phyloP scores from a whole-genome alignment of 495 filamentous ascomycete genomes.

The Lasiosphaeris hirsuta region DNA sequence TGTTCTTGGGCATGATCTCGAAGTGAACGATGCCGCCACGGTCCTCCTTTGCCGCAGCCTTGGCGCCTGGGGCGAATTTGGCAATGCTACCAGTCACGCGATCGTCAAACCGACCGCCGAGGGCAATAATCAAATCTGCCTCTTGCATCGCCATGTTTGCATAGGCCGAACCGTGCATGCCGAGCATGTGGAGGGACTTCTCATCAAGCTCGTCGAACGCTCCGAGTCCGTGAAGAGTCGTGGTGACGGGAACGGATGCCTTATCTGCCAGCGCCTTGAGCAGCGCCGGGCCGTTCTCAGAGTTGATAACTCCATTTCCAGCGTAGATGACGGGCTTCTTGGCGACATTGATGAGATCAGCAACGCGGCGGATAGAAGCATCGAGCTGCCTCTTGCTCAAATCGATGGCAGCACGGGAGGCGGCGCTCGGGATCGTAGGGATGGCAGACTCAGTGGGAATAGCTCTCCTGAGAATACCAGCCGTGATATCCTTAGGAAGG shows the following conservation, averaged over 20 bases:
- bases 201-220: constrained; percentile 74
- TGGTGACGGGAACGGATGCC: constrained; percentile 72
- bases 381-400: constrained; percentile 56
- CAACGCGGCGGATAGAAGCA: constrained; percentile 59
- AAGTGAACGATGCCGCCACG: constrained; percentile 79
- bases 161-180: constrained; percentile 78
- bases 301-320: constrained; percentile 64
- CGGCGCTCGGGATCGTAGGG: constrained; percentile 65
- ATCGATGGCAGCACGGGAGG: constrained; percentile 61
- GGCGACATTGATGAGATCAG: constrained; percentile 64
- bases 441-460: constrained; percentile 64
- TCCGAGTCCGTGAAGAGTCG: constrained; percentile 73
- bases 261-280: constrained; percentile 69
- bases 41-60: constrained; percentile 62
- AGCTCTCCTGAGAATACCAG: constrained; percentile 59
- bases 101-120: constrained; percentile 75
- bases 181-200: constrained; percentile 77
- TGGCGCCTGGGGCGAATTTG: constrained; percentile 68
- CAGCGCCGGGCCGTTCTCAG: constrained; percentile 61
- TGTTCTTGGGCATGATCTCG: constrained; percentile 81
- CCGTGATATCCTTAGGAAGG: constrained; percentile 76
- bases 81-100: constrained; percentile 63
- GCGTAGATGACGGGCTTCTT: constrained; percentile 78
- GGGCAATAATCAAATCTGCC: constrained; percentile 72
- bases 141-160: constrained; percentile 79